These are phyloP conservation scores for Aspergillus sclerotioniger DNA, from an alignment of 495 filamentous ascomycete species.

Conservation along the genomic window DNA sequence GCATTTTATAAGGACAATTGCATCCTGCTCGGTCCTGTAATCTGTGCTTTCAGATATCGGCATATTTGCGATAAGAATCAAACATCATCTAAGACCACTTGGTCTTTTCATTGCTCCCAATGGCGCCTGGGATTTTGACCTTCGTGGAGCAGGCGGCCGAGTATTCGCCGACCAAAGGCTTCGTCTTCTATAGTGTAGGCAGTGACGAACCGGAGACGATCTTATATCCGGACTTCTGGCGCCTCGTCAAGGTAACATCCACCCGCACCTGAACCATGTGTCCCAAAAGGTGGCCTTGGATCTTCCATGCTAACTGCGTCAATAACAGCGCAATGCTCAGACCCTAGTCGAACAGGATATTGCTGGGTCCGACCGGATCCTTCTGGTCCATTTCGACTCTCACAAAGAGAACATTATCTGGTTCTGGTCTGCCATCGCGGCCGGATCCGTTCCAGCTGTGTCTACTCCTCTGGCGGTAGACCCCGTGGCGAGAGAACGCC, in stretches of 20 bases:
- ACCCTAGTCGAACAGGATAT: not conserved
- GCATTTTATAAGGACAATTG: not conserved
- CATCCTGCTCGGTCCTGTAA: not conserved
- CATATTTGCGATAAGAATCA: not conserved
- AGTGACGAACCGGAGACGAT: not conserved
- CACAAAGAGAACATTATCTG: not conserved
- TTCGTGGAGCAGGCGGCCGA: not conserved
- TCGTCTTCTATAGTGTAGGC: slow-evolving; percentile 1
- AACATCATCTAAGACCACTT: not conserved
- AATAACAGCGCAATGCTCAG: not conserved
- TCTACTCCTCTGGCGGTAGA: not conserved
- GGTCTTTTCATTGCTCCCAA: not conserved
- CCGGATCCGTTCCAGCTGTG: slow-evolving; percentile 1
- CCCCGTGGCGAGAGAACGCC: not conserved
- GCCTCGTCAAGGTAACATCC: not conserved
- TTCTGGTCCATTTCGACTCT: slow-evolving; percentile 1
- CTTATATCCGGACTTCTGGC: not conserved
- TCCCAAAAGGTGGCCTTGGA: too few species aligned
- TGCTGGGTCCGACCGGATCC: not conserved
- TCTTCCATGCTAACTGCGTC: too few species aligned
- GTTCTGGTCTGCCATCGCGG: slow-evolving; percentile 1
- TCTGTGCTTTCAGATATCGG: not conserved
- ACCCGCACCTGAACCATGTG: too few species aligned
- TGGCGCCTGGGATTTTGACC: not conserved
- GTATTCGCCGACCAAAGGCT: not conserved